Evolutionary conservation across 352 stramenopile species (phyloP).

Genomic region (Globisporangium nagaii): DNA sequence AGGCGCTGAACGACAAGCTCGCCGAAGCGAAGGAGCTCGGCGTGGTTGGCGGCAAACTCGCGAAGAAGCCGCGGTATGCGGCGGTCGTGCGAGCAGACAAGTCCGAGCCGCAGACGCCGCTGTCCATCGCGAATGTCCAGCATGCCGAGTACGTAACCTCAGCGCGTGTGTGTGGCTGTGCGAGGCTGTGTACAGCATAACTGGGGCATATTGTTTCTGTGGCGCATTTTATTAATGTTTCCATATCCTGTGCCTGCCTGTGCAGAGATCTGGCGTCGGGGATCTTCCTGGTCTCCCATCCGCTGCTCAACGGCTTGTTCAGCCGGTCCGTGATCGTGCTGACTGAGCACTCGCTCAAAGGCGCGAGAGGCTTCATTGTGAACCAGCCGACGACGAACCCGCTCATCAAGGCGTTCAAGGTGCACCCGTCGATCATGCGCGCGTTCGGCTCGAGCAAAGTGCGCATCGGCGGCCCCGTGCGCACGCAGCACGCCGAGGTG

Average conservation of each 20-base stretch:
- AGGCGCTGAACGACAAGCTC: conserved; percentile 54
- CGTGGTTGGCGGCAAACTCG: conserved; percentile 8
- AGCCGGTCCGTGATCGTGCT: conserved; percentile 68
- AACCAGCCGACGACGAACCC: conserved; percentile 56
- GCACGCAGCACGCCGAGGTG: conserved; percentile 58
- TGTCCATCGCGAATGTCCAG: conserved; percentile 24
- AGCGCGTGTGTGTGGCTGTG: not conserved
- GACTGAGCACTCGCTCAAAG: conserved; percentile 52
- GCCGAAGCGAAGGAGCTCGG: conserved; percentile 31
- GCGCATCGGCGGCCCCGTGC: conserved; percentile 54
- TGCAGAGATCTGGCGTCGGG: conserved; percentile 35
- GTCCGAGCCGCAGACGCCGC: not conserved
- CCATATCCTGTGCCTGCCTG: not conserved
- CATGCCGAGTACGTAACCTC: conserved; percentile 39
- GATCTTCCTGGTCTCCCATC: conserved; percentile 72
- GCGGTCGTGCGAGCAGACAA: not conserved
- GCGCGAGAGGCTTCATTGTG: conserved; percentile 71
- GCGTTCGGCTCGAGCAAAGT: conserved; percentile 62
- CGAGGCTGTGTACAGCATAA: not conserved
- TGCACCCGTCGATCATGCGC: conserved; percentile 47
- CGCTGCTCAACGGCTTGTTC: conserved; percentile 67
- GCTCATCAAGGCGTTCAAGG: conserved; percentile 50
- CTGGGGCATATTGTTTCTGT: not conserved
- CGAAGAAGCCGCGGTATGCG: not conserved
- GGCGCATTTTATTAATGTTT: not conserved